Base-by-base conservation (phyloP, 2,329 filamentous ascomycete species). In the Lasiodiplodia theobromae region DNA sequence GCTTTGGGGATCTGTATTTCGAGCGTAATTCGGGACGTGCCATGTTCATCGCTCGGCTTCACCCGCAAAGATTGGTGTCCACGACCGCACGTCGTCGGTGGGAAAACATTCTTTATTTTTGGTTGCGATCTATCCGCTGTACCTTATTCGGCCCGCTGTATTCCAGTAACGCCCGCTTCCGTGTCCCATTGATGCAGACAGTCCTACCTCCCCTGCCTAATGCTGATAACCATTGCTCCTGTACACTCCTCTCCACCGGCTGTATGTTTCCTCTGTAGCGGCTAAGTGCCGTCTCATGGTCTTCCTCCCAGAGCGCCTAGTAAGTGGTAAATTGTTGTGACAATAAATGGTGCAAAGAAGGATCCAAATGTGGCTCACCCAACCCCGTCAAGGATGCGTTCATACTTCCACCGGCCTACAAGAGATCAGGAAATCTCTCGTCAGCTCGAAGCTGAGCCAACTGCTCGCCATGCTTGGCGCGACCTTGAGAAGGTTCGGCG, bases 401-500 rank as follows among this genome's bases (percentile, higher is more conserved):
- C 58, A 57, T 37, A 37, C 65, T 38, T 67, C 67, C 44, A 28
- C 38, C 47, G 57, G 12, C 44, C 34, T 58, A 10, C 94, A 78
- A 23, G 82, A 83, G 68, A 96, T 84, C 51, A 98, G 82, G 77
- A 96, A 91, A 80, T 99, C 96, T 72, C 96, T 88, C 10, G 93
- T 95, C 78, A 98, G 84, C 82, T 99, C 96, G 78, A 97, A 99
- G 80, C 94, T 97, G 70, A 98, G 87, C 95, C 96, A 99, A 80
- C 93, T 97, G 74, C 94, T 96, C 18, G 96, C 96, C 95, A 99
- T 99, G 79, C 94, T 98, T 3, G 96, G 96, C 8, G 96, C 95
- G 18, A 99, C 96, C 81, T 99, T 99, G 70, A 99, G 87, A 25
- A 99, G 85, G 76, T 99, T 99, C 0, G 96, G 96, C 18, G 94